phyloP scores from a whole-genome alignment of 2,329 filamentous ascomycete genomes.

The Penicillium sp. region DNA sequence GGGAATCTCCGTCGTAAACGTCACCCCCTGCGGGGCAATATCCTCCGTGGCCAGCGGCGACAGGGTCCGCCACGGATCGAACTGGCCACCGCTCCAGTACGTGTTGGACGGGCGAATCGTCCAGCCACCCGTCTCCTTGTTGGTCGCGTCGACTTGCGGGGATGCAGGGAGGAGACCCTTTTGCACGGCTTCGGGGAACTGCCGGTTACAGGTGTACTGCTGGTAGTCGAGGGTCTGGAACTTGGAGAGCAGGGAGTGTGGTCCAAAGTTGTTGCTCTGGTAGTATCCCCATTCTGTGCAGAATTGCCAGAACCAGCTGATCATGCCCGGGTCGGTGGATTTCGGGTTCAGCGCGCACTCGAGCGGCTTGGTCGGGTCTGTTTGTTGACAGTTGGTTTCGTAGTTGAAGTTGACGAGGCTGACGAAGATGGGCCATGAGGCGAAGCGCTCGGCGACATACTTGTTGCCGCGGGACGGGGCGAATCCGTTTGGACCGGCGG shows the following conservation, averaged over 20 bases:
- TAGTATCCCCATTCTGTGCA: slow-evolving; percentile 57
- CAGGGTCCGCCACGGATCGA: slow-evolving; percentile 55
- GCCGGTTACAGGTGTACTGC: slow-evolving; percentile 49
- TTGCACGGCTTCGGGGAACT: slow-evolving; percentile 48
- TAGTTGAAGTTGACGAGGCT: slow-evolving; percentile 42
- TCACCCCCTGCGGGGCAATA: slow-evolving; percentile 43
- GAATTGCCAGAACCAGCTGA: slow-evolving; percentile 55
- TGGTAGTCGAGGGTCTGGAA: slow-evolving; percentile 50
- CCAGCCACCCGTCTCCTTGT: slow-evolving; percentile 54
- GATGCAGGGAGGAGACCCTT: slow-evolving; percentile 44
- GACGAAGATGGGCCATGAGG: slow-evolving; percentile 42
- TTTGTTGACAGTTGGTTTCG: slow-evolving; percentile 44
- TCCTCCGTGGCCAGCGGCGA: slow-evolving; percentile 46
- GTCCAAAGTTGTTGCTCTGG: slow-evolving; percentile 52
- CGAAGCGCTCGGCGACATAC: slow-evolving; percentile 46
- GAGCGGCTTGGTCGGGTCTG: slow-evolving; percentile 20
- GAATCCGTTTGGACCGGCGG: slow-evolving; percentile 45
- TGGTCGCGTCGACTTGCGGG: slow-evolving; percentile 43
- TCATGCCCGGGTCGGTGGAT: slow-evolving; percentile 38
- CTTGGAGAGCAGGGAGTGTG: slow-evolving; percentile 49
- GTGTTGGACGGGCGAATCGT: slow-evolving; percentile 53
- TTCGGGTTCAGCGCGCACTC: slow-evolving; percentile 43
- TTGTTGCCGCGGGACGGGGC: slow-evolving; percentile 44
- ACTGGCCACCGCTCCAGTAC: slow-evolving; percentile 54
- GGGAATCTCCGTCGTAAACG: slow-evolving; percentile 44